phyloP scores from a whole-genome alignment of 2,329 filamentous ascomycete species.

The Pyricularia grisea region DNA sequence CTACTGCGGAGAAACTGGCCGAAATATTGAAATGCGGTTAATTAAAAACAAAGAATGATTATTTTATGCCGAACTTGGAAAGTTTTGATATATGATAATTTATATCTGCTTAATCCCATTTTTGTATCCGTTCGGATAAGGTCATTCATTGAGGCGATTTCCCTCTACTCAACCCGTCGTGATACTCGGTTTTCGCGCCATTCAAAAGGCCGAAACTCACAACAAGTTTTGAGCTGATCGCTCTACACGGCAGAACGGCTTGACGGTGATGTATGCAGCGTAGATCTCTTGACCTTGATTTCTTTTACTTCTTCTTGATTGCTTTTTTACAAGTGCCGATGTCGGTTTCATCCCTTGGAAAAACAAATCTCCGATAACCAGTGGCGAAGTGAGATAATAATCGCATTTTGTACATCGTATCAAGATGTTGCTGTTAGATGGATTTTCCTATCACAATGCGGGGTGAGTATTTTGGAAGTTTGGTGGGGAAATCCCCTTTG shows the following conservation, averaged over 20 bases:
- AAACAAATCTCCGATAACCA: no score
- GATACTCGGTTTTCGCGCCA: no score
- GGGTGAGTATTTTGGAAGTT: background rate
- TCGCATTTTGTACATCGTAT: background rate
- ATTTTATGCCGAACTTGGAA: background rate
- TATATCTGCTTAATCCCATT: background rate
- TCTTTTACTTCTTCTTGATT: background rate
- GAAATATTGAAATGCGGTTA: background rate
- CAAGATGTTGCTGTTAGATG: background rate
- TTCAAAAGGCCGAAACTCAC: no score
- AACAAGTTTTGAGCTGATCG: background rate
- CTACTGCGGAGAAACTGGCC: background rate
- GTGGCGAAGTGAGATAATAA: background rate
- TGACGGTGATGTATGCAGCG: no score
- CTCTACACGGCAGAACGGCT: background rate
- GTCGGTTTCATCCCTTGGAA: background rate
- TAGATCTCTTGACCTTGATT: background rate
- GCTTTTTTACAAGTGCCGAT: background rate
- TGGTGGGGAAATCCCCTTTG: background rate
- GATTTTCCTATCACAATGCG: background rate
- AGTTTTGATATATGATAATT: background rate
- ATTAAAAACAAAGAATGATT: background rate
- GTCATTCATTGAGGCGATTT: background rate
- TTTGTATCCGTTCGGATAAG: background rate
- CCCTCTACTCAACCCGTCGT: no score